Evolutionary conservation across 345 rosid genomes (phyloP).

Genomic region (Syzygium jambos): DNA sequence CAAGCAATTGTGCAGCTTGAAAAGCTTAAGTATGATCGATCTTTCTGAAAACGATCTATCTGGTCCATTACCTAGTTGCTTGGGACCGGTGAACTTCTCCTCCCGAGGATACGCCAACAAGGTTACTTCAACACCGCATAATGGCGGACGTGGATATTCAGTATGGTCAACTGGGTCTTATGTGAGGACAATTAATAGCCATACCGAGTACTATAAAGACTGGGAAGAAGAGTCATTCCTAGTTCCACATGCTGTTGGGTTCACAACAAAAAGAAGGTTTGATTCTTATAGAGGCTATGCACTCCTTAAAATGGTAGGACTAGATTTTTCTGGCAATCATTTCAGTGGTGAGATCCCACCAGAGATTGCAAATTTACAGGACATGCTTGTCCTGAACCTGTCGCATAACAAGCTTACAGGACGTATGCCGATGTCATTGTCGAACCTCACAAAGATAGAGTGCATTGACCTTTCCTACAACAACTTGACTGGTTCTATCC

Average conservation of each 20-base stretch:
- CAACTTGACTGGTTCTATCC: background rate
- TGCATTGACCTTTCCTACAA: background rate
- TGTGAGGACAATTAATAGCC: background rate
- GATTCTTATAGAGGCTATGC: background rate
- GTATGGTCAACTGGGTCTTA: fast-evolving
- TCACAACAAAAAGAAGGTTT: background rate
- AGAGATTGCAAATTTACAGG: fast-evolving
- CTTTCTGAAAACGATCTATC: background rate
- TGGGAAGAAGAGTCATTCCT: fast-evolving
- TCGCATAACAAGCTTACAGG: fast-evolving
- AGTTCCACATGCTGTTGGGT: fast-evolving
- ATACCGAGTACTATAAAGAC: too few species aligned
- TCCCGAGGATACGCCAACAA: fast-evolving
- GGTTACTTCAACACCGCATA: fast-evolving
- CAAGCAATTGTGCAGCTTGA: fast-evolving
- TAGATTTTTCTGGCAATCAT: background rate
- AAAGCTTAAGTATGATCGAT: background rate
- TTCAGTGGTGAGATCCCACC: fast-evolving
- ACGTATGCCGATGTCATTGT: fast-evolving
- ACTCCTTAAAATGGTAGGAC: fast-evolving
- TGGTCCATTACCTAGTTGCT: background rate
- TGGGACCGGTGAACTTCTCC: background rate
- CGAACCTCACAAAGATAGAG: background rate
- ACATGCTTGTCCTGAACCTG: fast-evolving
- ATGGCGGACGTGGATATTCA: fast-evolving